These are phyloP conservation scores for Colletotrichum tofieldiae DNA, from an alignment of 2,329 filamentous ascomycete genomes.

Conservation along the genomic window DNA sequence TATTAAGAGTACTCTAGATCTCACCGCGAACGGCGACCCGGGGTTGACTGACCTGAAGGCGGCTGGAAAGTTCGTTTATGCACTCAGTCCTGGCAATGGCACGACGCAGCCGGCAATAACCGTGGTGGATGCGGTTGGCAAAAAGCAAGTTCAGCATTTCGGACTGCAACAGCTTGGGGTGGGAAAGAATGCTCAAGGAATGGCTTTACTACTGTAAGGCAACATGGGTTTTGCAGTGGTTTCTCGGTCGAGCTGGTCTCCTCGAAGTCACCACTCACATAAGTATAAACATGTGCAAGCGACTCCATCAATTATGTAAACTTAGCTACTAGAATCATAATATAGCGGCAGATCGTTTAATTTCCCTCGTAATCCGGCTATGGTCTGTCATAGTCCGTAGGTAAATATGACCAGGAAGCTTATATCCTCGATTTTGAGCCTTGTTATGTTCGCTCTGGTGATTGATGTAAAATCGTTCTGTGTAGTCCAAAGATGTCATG, in stretches of 20 bases:
- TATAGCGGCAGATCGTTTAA: too few relatives aligned
- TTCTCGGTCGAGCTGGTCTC: neutral
- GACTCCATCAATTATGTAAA: neutral
- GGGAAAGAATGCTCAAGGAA: slow-evolving; percentile 34
- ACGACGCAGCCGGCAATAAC: slow-evolving; percentile 54
- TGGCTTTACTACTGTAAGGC: slow-evolving; percentile 15
- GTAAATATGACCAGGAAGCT: too few relatives aligned
- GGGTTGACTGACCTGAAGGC: slow-evolving; percentile 71
- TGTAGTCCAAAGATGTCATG: too few relatives aligned
- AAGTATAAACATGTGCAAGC: neutral
- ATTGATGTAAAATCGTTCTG: too few relatives aligned
- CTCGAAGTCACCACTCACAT: neutral
- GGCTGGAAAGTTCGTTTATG: slow-evolving; percentile 71
- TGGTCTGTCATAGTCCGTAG: too few relatives aligned
- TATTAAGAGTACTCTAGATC: slow-evolving; percentile 60
- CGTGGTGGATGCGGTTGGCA: slow-evolving; percentile 53
- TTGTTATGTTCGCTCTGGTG: too few relatives aligned
- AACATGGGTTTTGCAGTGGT: rapidly evolving
- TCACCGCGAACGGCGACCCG: slow-evolving; percentile 61
- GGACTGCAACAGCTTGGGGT: neutral
- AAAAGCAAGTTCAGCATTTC: slow-evolving; percentile 34
- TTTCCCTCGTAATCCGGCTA: too few relatives aligned
- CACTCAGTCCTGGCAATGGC: slow-evolving; percentile 68
- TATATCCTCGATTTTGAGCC: too few relatives aligned
- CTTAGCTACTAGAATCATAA: too few relatives aligned